Evolutionary conservation across 768 basidiomycete species (phyloP).

Genomic region (Lepiota brunneoincarnata): DNA sequence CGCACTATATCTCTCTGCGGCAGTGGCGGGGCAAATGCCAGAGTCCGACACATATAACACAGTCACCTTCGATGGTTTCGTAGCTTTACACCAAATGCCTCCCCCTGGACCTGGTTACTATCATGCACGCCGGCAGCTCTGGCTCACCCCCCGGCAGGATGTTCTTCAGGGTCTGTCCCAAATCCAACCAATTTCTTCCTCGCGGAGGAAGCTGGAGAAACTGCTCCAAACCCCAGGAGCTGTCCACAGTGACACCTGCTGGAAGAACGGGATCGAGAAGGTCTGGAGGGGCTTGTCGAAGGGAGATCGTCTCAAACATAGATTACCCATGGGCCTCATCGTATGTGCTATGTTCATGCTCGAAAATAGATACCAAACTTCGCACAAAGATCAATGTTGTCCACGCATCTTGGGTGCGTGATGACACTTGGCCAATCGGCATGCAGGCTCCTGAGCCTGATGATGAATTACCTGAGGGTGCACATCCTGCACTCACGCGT

Average conservation of each 20-base stretch:
- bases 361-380: slow-evolving; percentile 4
- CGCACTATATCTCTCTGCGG: too few relatives aligned
- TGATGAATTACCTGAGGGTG: slow-evolving; percentile 33
- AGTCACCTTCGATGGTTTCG: slow-evolving; percentile 3
- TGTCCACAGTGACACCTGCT: slow-evolving; percentile 47
- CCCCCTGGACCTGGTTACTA: slow-evolving; percentile 66
- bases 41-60: background rate
- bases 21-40: background rate
- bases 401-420: slow-evolving; percentile 72
- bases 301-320: slow-evolving; percentile 56
- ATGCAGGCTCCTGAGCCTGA: slow-evolving; percentile 62
- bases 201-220: slow-evolving; percentile 48
- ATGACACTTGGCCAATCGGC: slow-evolving; percentile 73
- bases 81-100: slow-evolving; percentile 35
- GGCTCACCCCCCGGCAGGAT: slow-evolving; percentile 40
- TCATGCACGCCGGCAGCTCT: slow-evolving; percentile 57
- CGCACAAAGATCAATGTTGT: slow-evolving; percentile 63
- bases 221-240: slow-evolving; percentile 46
- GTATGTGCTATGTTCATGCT: slow-evolving; percentile 38
- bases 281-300: slow-evolving; percentile 62
- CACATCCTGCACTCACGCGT: background rate
- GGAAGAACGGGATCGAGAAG: slow-evolving; percentile 54
- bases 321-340: slow-evolving; percentile 60
- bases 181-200: slow-evolving; percentile 25
- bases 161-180: slow-evolving; percentile 17